Conservation (phyloP, 2,329 filamentous ascomycete genomes). For the Capronia americana region DNA sequence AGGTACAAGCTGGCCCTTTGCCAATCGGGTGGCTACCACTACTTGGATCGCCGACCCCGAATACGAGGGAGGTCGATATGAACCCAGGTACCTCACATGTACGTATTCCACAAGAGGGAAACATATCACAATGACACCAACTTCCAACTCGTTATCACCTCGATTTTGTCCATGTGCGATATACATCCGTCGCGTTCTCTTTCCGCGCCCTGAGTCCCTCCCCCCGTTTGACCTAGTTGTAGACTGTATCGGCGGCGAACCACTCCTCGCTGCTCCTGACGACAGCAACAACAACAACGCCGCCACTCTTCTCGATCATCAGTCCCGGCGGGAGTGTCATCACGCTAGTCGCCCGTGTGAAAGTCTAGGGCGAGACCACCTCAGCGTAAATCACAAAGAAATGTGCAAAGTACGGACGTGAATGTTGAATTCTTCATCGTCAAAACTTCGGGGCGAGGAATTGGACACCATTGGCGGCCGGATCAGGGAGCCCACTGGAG, state of each 20-base stretch:
- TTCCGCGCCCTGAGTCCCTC: constrained; percentile 46
- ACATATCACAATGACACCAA: too few species aligned
- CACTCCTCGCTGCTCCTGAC: constrained; percentile 44
- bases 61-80: constrained; percentile 2
- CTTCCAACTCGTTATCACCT: too few species aligned
- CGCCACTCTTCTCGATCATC: constrained; percentile 14
- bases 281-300: constrained; percentile 11
- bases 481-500: constrained; percentile 44
- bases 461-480: constrained; percentile 46
- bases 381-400: background rate
- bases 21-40: constrained; percentile 2
- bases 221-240: constrained; percentile 50
- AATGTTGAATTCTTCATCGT: constrained; percentile 47
- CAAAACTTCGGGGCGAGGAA: constrained; percentile 45
- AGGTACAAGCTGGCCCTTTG: background rate
- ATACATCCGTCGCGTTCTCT: constrained; percentile 41
- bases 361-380: constrained; percentile 16
- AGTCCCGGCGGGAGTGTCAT: constrained; percentile 31
- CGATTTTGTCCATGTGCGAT: too few species aligned
- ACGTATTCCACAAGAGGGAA: background rate
- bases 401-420: constrained; percentile 34
- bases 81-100: background rate
- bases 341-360: constrained; percentile 44
- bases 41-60: background rate
- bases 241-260: constrained; percentile 47